These are phyloP conservation scores for Andalucia godoyi DNA, from an alignment of 78 protist genomes.

Conservation along the genomic window DNA sequence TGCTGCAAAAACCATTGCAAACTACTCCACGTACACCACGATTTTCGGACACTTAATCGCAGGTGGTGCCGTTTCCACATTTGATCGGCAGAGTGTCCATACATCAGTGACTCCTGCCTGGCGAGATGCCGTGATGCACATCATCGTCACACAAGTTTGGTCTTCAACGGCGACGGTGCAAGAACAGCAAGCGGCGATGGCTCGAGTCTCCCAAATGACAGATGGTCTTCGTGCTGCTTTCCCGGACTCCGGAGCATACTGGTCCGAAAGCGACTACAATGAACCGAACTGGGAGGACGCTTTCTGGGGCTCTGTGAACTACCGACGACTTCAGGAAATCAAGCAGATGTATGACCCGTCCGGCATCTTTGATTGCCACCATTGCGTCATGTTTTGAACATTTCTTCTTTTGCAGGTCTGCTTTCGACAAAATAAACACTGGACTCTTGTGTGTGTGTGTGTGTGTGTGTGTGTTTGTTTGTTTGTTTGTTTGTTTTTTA, in stretches of 20 bases:
- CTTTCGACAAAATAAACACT: no score
- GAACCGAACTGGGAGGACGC: not conserved
- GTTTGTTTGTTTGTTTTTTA: no score
- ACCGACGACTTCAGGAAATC: not conserved
- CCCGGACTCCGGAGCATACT: not conserved
- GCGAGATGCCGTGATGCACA: not conserved
- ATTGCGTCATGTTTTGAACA: no score
- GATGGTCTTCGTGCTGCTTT: not conserved
- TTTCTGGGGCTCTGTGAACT: conserved; percentile 2
- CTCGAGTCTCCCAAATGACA: not conserved
- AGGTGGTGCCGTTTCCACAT: not conserved
- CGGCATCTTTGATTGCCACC: not conserved
- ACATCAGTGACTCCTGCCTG: not conserved
- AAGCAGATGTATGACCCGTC: not conserved
- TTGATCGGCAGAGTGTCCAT: not conserved
- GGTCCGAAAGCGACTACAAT: not conserved
- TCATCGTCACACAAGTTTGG: not conserved
- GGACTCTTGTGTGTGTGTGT: no score
- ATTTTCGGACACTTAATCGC: not conserved
- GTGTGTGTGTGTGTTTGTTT: no score
- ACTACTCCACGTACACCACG: not conserved
- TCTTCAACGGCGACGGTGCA: not conserved
- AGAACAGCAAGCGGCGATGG: not conserved
- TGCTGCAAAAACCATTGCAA: not conserved
- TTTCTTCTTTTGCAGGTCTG: no score